Evolutionary conservation across 768 basidiomycete species (phyloP).

Genomic region (Lepiota brunneoincarnata): DNA sequence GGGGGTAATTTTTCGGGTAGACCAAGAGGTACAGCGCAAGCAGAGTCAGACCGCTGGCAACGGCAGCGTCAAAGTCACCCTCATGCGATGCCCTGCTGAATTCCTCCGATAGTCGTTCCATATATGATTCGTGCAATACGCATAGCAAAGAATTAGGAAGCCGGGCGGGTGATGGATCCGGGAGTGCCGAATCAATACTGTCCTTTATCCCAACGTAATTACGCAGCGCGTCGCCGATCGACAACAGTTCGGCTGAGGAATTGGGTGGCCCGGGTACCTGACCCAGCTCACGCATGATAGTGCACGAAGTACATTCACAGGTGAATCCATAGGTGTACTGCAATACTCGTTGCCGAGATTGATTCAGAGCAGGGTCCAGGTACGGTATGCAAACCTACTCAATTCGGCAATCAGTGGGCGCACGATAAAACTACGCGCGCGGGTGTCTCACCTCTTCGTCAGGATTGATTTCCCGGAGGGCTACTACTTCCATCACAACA

Average conservation of each 20-base stretch:
- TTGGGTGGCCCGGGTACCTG: slow-evolving; percentile 37
- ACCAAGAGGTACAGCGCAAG: slow-evolving; percentile 66
- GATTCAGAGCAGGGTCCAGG: slow-evolving; percentile 70
- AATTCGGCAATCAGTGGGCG: neutral
- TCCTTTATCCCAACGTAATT: slow-evolving; percentile 33
- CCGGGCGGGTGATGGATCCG: slow-evolving; percentile 24
- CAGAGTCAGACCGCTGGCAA: slow-evolving; percentile 52
- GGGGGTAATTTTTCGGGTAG: slow-evolving; percentile 79
- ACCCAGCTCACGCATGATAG: slow-evolving; percentile 35
- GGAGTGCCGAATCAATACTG: slow-evolving; percentile 22
- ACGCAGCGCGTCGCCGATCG: slow-evolving; percentile 31
- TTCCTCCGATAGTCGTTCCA: slow-evolving; percentile 53
- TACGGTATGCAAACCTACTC: slow-evolving; percentile 72
- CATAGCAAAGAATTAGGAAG: slow-evolving; percentile 40
- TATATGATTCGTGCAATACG: slow-evolving; percentile 56
- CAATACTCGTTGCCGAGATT: slow-evolving; percentile 58
- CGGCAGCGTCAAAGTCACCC: slow-evolving; percentile 49
- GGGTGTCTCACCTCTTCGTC: slow-evolving; percentile 60
- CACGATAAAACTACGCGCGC: neutral
- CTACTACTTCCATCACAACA: slow-evolving; percentile 62
- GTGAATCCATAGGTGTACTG: slow-evolving; percentile 64
- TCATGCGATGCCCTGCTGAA: slow-evolving; percentile 76
- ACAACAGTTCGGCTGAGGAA: slow-evolving; percentile 25
- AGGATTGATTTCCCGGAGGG: slow-evolving; percentile 50
- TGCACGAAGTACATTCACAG: slow-evolving; percentile 62